Evolutionary conservation across 768 basidiomycete species (phyloP), one percentile per base, ranked within the genome.

Genomic region (Lyophyllum atratum): DNA sequence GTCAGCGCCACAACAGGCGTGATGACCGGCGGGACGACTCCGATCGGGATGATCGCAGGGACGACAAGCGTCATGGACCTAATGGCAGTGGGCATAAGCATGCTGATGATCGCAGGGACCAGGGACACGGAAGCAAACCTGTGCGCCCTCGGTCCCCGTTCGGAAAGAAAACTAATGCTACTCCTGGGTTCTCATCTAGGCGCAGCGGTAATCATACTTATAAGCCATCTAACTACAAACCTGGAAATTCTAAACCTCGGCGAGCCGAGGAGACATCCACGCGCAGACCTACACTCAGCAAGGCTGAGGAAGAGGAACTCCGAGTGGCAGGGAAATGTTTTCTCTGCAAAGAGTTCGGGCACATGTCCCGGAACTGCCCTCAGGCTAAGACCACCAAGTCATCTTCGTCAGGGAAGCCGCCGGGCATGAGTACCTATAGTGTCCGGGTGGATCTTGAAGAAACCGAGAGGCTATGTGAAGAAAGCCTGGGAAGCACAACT

Each of bases 351-450:
- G 60, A 64, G 29, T 12, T 14, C 0, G 68, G 68, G 0, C 68
- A 70, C 40, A 12, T 68, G 22, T 22, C 68, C 0, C 31, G 66
- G 1, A 65, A 67, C 26, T 70, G 70, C 33, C 70, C 68, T 12
- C 25, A 63, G n/a, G 40, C 21, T 1, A 62, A 56, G 48, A 47
- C 39, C 0, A 40, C 64, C 11, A 54, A 55, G 31, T 54, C 59
- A 6, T n/a, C n/a, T n/a, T 2, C 15, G 11, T 61, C 54, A 2
- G 45, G 47, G 1, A 68, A 68, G 31, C 68, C 69, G 3, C 69
- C 67, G 3, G 68, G 68, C 17, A n/a, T 67, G 14, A 37, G 64
- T 14, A 52, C 37, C 2, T 62, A 55, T 39, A 64, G 64, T 52
- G 33, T 68, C 3, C 55, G 61, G 19, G 47, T 58, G 5, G 43